A percentile compares a stretch with the other conserved stretches of the same genome.
Conservation (phyloP, 2,329 filamentous ascomycete species). For the Calonectria hongkongensis region DNA sequence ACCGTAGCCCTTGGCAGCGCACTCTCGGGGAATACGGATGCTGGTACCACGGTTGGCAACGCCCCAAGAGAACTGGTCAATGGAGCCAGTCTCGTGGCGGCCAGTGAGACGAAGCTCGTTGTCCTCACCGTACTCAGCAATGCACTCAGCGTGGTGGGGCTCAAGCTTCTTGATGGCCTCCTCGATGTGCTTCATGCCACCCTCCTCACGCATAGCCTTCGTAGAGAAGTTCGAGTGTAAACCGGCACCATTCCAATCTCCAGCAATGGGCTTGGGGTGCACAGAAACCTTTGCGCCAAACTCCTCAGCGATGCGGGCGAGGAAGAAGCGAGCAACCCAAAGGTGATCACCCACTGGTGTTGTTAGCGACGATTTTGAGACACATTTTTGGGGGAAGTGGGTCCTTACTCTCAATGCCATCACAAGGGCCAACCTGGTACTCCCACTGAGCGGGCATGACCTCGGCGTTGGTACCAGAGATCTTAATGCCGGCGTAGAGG, state of each 20-base stretch:
- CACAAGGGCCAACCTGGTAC: constrained; percentile 95
- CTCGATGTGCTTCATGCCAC: constrained; percentile 97
- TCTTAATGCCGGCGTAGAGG: constrained; percentile 92
- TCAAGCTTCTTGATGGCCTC: constrained; percentile 88
- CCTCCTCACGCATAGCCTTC: constrained; percentile 89
- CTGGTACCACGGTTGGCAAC: constrained; percentile 97
- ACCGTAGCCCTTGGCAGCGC: constrained; percentile 90
- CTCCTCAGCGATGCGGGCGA: constrained; percentile 93
- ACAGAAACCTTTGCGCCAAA: constrained; percentile 97
- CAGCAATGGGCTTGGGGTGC: constrained; percentile 95
- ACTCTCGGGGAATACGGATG: constrained; percentile 92
- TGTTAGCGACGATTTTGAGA: constrained; percentile 50
- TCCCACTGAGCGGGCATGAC: constrained; percentile 99
- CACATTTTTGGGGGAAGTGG: background rate
- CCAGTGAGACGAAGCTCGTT: constrained; percentile 97
- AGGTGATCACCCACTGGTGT: constrained; percentile 89
- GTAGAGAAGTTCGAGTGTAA: constrained; percentile 97
- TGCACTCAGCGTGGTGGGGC: constrained; percentile 86
- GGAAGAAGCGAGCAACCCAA: constrained; percentile 89
- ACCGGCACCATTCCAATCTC: constrained; percentile 95
- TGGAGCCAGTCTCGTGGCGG: constrained; percentile 93
- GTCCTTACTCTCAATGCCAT: constrained; percentile 85
- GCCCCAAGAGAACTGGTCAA: constrained; percentile 92
- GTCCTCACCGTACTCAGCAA: constrained; percentile 95
- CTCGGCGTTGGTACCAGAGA: constrained; percentile 99